Evolutionary conservation across 495 filamentous ascomycete species (phyloP).

Genomic region (Xylaria cubensis): DNA sequence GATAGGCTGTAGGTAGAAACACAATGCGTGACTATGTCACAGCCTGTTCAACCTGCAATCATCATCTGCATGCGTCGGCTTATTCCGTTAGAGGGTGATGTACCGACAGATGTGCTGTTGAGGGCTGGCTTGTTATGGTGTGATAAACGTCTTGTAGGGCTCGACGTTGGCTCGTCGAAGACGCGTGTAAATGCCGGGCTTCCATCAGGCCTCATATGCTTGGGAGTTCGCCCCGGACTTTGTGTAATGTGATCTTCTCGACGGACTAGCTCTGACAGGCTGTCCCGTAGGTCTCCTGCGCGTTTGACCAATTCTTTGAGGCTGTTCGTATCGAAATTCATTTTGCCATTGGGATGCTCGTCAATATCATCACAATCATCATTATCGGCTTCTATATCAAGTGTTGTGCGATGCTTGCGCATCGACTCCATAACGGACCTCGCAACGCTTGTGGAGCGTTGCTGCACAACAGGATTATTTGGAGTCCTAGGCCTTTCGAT

Average conservation of each 20-base stretch:
- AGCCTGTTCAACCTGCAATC: constrained; percentile 61
- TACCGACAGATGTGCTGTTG: constrained; percentile 54
- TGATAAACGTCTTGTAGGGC: constrained; percentile 53
- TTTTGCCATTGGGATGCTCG: constrained; percentile 68
- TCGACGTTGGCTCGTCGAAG: constrained; percentile 63
- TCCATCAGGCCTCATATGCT: constrained; percentile 53
- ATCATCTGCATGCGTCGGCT: constrained; percentile 70
- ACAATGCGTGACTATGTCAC: neutral
- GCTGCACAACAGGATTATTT: constrained; percentile 40
- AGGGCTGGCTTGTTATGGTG: constrained; percentile 59
- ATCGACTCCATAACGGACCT: constrained; percentile 84
- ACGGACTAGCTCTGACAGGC: constrained; percentile 76
- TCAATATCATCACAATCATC: constrained; percentile 37
- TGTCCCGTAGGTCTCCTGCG: constrained; percentile 75
- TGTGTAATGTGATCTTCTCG: constrained; percentile 76
- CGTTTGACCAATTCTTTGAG: constrained; percentile 86
- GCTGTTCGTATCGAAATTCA: constrained; percentile 91
- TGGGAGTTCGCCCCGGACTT: constrained; percentile 62
- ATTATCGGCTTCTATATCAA: constrained; percentile 37
- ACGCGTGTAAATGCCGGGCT: constrained; percentile 69
- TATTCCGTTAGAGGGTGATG: constrained; percentile 57
- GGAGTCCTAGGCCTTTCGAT: constrained; percentile 48
- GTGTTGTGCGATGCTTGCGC: constrained; percentile 65
- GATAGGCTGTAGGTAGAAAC: neutral
- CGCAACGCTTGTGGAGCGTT: constrained; percentile 61